Base-by-base conservation (phyloP, 306 rosid species). In the Cotoneaster glaucophyllus region DNA sequence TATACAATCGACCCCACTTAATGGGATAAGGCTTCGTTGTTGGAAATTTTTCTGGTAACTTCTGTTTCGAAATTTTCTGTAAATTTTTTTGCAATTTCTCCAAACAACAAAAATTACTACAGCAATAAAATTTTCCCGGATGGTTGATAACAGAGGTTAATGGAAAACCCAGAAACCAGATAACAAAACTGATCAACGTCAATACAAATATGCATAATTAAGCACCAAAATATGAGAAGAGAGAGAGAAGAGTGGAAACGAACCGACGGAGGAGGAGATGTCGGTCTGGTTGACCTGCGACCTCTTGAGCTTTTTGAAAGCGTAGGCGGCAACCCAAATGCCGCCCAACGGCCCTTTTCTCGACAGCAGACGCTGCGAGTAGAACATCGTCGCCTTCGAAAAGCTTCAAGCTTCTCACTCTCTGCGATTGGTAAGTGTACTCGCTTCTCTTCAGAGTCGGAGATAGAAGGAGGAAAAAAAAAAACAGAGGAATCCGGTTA, bases 281-380 rank as follows among this genome's bases (percentile, higher is more conserved):
- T 94, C 89, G 56, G 90, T 83, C 18, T 77, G 80, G 4, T 76
- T 65, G 67, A 90, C 83, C 37, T 88, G 96, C 78, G 90, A 79
- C 79, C 79, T 94, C 81, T 87, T 94, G 37, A 94, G 97, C 78
- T 77, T 79, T n/a, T 87, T 90, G 83, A 86, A 85, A 48, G 76
- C 87, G 65, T 76, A 92, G 59, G 95, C 96, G 3, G 98, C 97
- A 44, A 90, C 81, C 93, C 97, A 84, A 69, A 94, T 73, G 79
- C 86, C 77, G 44, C 82, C 80, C 39, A 85, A 41, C 68, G 93
- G 84, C 28, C 87, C 85, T 75, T 76, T 84, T 21, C 82, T 80
- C 43, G 84, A 82, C 29, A 77, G 70, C 34, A 84, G 65, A 37
- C 77, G 63, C 84, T 85, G 85, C 17, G 96, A 80, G 76, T 66